Evolutionary conservation across 78 protist genomes (phyloP), one percentile per base, ranked within the genome.

Genomic region (Goniomonas avonlea): DNA sequence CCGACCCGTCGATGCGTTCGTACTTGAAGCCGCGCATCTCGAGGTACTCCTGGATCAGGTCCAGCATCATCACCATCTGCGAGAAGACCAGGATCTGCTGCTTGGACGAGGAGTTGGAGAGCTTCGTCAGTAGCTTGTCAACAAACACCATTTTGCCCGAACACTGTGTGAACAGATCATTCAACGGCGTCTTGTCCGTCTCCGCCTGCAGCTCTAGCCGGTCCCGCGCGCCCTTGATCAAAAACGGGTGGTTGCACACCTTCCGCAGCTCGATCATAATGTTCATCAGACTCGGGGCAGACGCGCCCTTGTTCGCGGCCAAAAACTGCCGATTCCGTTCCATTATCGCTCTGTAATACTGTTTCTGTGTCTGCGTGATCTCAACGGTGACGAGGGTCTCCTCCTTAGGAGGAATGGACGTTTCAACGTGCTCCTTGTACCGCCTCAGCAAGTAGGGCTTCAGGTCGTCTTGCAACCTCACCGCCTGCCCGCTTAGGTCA

Each of bases 211-310:
- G 3, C 21, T 27, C 38, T 56, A 29, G 29, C 29, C 66, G 34
- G 47, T 84, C 85, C 58, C 77, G 80, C n/a, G 84, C 89, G 53
- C 79, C 89, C 15, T 73, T 80, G 82, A 93, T 58, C 38, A 94
- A 86, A 56, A 56, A 83, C 4, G 98, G 96, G 77, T 95, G 98
- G 80, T 95, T 95, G 81, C 97, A 95, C 73, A 86, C 63, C 86
- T 94, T 96, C 55, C 92, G 91, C 45, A 95, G 88, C 86, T 94
- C 93, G 81, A 93, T 85, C 60, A 88, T 68, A n/a, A n/a, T n/a
- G n/a, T n/a, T n/a, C n/a, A n/a, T n/a, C n/a, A n/a, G n/a, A n/a
- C n/a, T n/a, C n/a, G n/a, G n/a, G n/a, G n/a, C n/a, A n/a, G n/a
- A n/a, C n/a, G n/a, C n/a, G n/a, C n/a, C n/a, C n/a, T n/a, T n/a